Evolutionary conservation across 176 grass and related monocot species (phyloP).

Genomic region (Oryza australiensis): DNA sequence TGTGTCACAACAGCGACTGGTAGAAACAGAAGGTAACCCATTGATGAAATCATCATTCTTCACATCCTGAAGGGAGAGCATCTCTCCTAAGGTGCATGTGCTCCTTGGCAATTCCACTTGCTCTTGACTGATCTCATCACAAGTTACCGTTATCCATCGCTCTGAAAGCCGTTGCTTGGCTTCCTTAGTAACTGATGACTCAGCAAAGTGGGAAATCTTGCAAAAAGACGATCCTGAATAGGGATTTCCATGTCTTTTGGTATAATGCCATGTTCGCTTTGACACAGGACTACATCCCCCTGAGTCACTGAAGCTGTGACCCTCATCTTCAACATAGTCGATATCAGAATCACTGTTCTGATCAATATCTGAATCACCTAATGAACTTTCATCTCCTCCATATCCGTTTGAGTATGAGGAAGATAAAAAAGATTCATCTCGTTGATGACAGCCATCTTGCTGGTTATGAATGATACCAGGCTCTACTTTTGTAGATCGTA

Average conservation of each 20-base stretch:
- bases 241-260: conserved; percentile 51
- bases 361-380: conserved; percentile 63
- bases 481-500: conserved; percentile 4
- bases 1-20: not conserved
- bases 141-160: conserved; percentile 64
- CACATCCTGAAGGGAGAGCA: conserved; percentile 65
- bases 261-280: conserved; percentile 58
- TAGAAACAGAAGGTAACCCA: conserved; percentile 15
- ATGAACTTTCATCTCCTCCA: conserved; percentile 84
- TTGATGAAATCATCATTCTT: conserved; percentile 40
- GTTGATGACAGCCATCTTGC: conserved; percentile 39
- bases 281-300: conserved; percentile 55
- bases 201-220: conserved; percentile 50
- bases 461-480: conserved; percentile 31
- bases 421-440: conserved; percentile 77
- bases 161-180: conserved; percentile 89
- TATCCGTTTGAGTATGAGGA: conserved; percentile 74
- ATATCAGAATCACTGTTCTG: conserved; percentile 34
- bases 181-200: conserved; percentile 75
- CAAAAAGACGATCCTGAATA: conserved; percentile 61
- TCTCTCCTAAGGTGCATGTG: conserved; percentile 80
- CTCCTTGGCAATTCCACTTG: conserved; percentile 43
- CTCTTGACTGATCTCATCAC: conserved; percentile 47
- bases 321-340: conserved; percentile 52
- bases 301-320: conserved; percentile 50